Percentiles rank a stretch among this genome's conserved stretches.
Evolutionary conservation across 768 basidiomycete species (phyloP).

Genomic region (Melanogaster broomeanus): DNA sequence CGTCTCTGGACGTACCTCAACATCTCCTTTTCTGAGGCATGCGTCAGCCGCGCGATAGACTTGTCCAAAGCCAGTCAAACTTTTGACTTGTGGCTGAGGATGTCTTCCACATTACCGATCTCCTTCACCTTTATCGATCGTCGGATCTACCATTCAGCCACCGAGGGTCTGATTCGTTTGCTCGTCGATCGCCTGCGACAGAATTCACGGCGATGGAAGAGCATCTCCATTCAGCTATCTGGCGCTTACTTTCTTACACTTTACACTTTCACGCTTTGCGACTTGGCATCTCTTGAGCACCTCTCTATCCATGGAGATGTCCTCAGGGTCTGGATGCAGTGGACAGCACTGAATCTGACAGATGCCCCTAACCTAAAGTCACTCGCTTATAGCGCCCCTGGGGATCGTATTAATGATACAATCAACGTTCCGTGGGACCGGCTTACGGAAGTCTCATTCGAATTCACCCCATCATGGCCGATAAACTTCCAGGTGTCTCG

Average conservation of each 20-base stretch:
- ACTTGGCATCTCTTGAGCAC: conserved; percentile 15
- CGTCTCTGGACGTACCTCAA: conserved; percentile 24
- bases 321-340: neutral
- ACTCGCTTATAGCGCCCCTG: conserved; percentile 15
- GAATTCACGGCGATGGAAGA: conserved; percentile 19
- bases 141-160: conserved; percentile 7
- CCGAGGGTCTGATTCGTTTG: conserved; percentile 8
- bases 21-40: conserved; percentile 7
- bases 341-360: conserved; percentile 9
- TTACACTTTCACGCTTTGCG: conserved; percentile 14
- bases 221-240: conserved; percentile 11
- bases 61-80: neutral
- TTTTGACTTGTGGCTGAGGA: conserved; percentile 12
- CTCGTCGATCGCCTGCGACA: conserved; percentile 12
- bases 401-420: neutral
- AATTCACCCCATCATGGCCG: conserved; percentile 3
- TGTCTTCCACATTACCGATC: conserved; percentile 14
- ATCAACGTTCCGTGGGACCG: conserved; percentile 13
- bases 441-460: conserved; percentile 13
- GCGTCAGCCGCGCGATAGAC: neutral
- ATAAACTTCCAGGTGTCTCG: neutral
- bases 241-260: conserved; percentile 13
- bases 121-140: conserved; percentile 20
- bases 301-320: conserved; percentile 9
- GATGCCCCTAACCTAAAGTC: conserved; percentile 16